Base-by-base conservation (phyloP, 2,329 filamentous ascomycete species). In the Hirsutella minnesotensis region DNA sequence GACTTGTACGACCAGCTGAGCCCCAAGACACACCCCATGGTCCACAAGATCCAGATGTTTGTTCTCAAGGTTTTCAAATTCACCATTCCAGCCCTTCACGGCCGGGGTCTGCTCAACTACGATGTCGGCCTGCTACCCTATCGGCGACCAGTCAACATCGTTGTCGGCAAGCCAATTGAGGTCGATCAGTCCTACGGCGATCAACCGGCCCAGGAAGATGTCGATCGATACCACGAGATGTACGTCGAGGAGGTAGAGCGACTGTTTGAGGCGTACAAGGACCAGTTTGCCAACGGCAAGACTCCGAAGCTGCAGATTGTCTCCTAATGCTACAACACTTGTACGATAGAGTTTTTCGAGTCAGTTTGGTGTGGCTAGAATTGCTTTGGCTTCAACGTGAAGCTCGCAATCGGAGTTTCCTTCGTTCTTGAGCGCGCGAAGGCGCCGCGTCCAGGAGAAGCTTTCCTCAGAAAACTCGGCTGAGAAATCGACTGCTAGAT, bases 81-180 rank as follows among this genome's bases (percentile, higher is more conserved):
- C 55, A 96, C 92, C 0, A 73, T 96, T 10, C 89, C 92, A 1
- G 74, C 94, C 22, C 83, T 95, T 54, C 88, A 95, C 60, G 90
- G 89, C 3, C 69, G 89, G 21, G 90, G 90, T 12, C 81, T 96
- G 34, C 95, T 96, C 66, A 98, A 98, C 62, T 96, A 98, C 58
- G 92, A 98, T 60, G 86, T 95, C 13, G 92, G 92, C 4, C 68
- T 96, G 54, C 88, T 96, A 86, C 92, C 92, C 0, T 96, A 95
- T 61, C 79, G 92, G 12, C 73, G 81, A 40, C 82, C 87, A 10
- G 69, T 98, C 46, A 92, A 96, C 57, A 78, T 95, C 39, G 89
- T 98, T 12, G 85, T 95, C 13, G 90, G 90, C 3, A 73, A 76
- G 41, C 88, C 90, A 0, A 87, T 95, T 47, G 69, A 71, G 48